Conservation (phyloP, 176 grass and related monocot genomes). For the Eragrostis nindensis region DNA sequence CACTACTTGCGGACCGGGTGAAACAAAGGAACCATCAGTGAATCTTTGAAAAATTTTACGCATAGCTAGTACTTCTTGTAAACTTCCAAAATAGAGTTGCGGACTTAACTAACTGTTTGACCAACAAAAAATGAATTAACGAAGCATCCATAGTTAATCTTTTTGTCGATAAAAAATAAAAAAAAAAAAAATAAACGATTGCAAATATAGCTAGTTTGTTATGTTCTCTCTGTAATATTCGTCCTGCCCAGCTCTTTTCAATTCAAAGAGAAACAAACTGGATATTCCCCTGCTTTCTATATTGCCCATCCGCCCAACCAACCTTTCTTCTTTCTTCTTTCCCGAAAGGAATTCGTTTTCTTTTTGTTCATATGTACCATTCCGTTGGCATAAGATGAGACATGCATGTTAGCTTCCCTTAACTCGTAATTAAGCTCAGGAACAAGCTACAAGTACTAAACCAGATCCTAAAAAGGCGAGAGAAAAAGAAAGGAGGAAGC, state of each 20-base stretch:
- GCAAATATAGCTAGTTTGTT: background rate
- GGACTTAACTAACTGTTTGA: too few species aligned
- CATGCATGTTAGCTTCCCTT: conserved; percentile 19
- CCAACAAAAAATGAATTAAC: too few species aligned
- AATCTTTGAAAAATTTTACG: too few species aligned
- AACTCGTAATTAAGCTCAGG: conserved; percentile 10
- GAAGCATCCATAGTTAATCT: background rate
- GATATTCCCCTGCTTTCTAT: conserved; percentile 22
- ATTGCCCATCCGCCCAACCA: background rate
- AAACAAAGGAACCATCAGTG: too few species aligned
- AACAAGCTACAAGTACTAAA: background rate
- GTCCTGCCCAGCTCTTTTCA: background rate
- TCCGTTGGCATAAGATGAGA: background rate
- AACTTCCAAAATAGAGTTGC: background rate
- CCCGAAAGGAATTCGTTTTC: background rate
- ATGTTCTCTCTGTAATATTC: background rate
- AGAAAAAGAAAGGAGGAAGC: too few species aligned
- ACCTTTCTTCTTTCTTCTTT: too few species aligned
- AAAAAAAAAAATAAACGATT: too few species aligned
- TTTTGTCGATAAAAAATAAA: background rate
- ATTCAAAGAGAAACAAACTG: background rate
- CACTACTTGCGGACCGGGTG: too few species aligned
- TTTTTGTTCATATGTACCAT: conserved; percentile 36
- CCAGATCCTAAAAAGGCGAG: background rate
- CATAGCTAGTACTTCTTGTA: too few species aligned